These are phyloP conservation scores for Williopsis jadinii DNA, from an alignment of 1,139 yeast species.

Conservation along the genomic window DNA sequence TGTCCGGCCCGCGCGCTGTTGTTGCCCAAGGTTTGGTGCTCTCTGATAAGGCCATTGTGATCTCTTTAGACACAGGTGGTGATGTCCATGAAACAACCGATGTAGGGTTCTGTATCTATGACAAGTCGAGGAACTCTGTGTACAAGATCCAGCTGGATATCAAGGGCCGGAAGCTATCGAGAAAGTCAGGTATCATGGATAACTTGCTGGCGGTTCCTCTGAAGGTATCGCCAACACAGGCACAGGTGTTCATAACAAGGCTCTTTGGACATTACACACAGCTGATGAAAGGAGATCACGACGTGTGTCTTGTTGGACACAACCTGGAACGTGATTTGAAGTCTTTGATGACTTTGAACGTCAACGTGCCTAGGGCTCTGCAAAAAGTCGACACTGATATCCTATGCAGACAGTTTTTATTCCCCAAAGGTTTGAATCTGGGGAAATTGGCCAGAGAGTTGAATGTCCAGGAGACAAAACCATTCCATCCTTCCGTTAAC, in stretches of 20 bases:
- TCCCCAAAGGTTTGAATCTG: slow-evolving; percentile 2
- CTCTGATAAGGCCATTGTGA: slow-evolving; percentile 4
- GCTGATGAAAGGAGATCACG: not conserved
- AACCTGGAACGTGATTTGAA: slow-evolving; percentile 9
- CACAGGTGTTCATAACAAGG: not conserved
- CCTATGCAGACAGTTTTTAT: slow-evolving; percentile 1
- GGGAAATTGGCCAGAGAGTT: slow-evolving; percentile 4
- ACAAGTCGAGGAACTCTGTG: slow-evolving; percentile 4
- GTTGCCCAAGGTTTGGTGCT: not conserved
- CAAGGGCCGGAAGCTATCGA: slow-evolving; percentile 4
- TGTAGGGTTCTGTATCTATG: slow-evolving; percentile 10
- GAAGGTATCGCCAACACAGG: not conserved
- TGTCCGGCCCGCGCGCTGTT: too few species aligned
- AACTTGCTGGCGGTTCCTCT: slow-evolving; percentile 6
- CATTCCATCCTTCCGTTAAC: slow-evolving; percentile 12
- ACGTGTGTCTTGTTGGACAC: slow-evolving; percentile 10
- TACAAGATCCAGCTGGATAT: slow-evolving; percentile 11
- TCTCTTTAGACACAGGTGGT: slow-evolving; percentile 11
- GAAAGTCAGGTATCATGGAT: not conserved
- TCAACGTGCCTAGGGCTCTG: not conserved
- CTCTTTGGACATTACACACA: slow-evolving; percentile 1
- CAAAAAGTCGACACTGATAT: slow-evolving; percentile 7
- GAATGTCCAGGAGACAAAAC: slow-evolving; percentile 5
- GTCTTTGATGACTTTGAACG: slow-evolving; percentile 2
- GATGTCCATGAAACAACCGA: slow-evolving; percentile 3